Evolutionary conservation across 192 early-diverging fungal species (phyloP), one percentile per base, ranked within the genome.

Genomic region (Gaertneriomyces sp.): DNA sequence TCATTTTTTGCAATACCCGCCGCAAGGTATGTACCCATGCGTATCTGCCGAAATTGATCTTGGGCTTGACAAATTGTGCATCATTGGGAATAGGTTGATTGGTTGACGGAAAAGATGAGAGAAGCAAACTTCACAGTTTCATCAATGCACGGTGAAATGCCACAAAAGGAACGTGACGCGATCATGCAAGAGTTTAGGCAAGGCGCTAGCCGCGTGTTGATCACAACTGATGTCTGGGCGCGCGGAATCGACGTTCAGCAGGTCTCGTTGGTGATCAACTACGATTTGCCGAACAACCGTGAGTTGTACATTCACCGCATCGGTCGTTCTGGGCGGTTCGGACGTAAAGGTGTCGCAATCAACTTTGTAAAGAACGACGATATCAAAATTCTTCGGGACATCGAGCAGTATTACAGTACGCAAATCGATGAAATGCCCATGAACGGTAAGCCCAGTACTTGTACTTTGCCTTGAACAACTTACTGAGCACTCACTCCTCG

Each of bases 231-330:
- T 74, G 89, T 99, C 11, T 95, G 91, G 93, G 96, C 96, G 42
- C 92, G 96, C 63, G 96, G 96, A 74, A 99, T 99, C 55, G 96
- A 99, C 76, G 96, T 99, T 17, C 94, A 97, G 78, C 96, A 99
- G 71, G 94, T 99, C 6, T 99, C 96, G 44, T 79, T 98, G 60
- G 96, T 99, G 61, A 91, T 94, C 74, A 96, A 96, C 80, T 99
- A 99, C 71, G 96, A 99, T 76, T 85, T 98, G 62, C 92, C 94
- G 14, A 82, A 80, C 45, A 93, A 96, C 81, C 92, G 93, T 81
- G 95, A 98, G 83, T 89, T 91, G 71, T 99, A 99, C 69, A 96
- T 99, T 63, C 96, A 99, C 80, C 89, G 95, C 45, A 99, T 98
- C 72, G 96, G 96, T 83, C 89, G 96, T 66, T 91, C 89, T 14